These are phyloP conservation scores for Musa balbisiana DNA, from an alignment of 202 grass and related monocot genomes.

Conservation along the genomic window DNA sequence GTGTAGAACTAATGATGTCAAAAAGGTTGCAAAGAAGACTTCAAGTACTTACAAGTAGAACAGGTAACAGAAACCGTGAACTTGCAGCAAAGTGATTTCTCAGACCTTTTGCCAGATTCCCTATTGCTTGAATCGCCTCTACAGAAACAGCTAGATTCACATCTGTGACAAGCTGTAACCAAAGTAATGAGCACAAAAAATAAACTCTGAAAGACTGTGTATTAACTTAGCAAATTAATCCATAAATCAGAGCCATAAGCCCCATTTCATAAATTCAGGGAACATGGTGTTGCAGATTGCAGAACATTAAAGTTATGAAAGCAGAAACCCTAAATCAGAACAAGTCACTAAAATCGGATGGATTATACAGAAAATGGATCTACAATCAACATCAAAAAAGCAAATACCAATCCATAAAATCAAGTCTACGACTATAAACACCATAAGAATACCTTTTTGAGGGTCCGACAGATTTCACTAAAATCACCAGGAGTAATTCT, in stretches of 20 bases:
- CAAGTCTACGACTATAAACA: not conserved
- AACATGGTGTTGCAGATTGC: too few relatives aligned
- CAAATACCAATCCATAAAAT: conserved; percentile 9
- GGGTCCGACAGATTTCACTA: conserved; percentile 81
- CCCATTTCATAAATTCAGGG: too few relatives aligned
- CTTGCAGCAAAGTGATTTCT: conserved; percentile 79
- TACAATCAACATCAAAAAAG: conserved; percentile 8
- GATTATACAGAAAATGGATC: not conserved
- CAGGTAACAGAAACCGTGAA: conserved; percentile 75
- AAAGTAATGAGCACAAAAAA: not conserved
- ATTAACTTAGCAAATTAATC: not conserved
- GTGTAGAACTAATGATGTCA: not conserved
- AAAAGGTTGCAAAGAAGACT: not conserved
- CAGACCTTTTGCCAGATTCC: conserved; percentile 88
- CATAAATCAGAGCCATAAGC: not conserved
- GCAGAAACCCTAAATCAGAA: too few relatives aligned
- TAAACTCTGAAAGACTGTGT: not conserved
- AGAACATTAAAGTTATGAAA: not conserved
- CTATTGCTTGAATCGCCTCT: conserved; percentile 88
- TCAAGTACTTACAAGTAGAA: conserved; percentile 76
- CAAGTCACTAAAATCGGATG: not conserved
- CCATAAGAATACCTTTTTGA: conserved; percentile 63
- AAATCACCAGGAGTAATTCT: conserved; percentile 94
- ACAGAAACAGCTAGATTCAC: conserved; percentile 94
- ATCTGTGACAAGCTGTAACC: conserved; percentile 82